Conservation (phyloP, 495 filamentous ascomycete species). For the Hyaloscypha hepaticicola region DNA sequence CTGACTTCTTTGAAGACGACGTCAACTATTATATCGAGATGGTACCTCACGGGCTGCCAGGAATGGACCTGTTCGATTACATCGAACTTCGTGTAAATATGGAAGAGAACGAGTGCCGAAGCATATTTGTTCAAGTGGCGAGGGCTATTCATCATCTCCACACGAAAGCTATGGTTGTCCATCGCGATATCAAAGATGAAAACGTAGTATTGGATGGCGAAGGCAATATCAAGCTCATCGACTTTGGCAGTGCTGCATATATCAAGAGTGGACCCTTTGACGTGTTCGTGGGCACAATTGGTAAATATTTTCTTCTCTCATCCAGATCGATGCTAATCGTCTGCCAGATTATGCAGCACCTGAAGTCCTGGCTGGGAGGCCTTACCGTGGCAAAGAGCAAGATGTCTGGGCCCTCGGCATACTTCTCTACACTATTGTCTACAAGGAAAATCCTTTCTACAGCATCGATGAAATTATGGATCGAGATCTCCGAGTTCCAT, state of each 20-base stretch:
- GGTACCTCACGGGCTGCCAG: slow-evolving; percentile 91
- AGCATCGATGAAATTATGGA: slow-evolving; percentile 99
- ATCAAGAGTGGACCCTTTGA: slow-evolving; percentile 98
- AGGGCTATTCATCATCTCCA: slow-evolving; percentile 89
- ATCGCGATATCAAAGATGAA: slow-evolving; percentile 98
- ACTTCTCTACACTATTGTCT: slow-evolving; percentile 95
- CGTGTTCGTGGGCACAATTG: slow-evolving; percentile 98
- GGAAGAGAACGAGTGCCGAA: slow-evolving; percentile 90
- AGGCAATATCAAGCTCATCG: slow-evolving; percentile 93
- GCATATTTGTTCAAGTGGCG: slow-evolving; percentile 92
- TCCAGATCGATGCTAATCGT: slow-evolving; percentile 18
- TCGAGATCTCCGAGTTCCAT: slow-evolving; percentile 88
- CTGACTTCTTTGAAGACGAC: slow-evolving; percentile 97
- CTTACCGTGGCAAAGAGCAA: slow-evolving; percentile 94
- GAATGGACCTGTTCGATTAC: slow-evolving; percentile 99
- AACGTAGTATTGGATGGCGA: slow-evolving; percentile 96
- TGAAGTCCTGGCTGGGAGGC: slow-evolving; percentile 89
- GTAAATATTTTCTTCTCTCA: slow-evolving; percentile 48
- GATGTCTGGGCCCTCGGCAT: slow-evolving; percentile 99
- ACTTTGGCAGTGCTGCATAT: slow-evolving; percentile 97
- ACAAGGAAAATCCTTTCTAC: slow-evolving; percentile 99
- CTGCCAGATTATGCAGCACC: slow-evolving; percentile 89
- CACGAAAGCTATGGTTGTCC: slow-evolving; percentile 87
- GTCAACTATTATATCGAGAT: slow-evolving; percentile 99
- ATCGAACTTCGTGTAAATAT: slow-evolving; percentile 96